Evolutionary conservation across 2,329 filamentous ascomycete genomes (phyloP), one percentile per base, ranked within the genome.

Genomic region (Sporothrix schenckii): DNA sequence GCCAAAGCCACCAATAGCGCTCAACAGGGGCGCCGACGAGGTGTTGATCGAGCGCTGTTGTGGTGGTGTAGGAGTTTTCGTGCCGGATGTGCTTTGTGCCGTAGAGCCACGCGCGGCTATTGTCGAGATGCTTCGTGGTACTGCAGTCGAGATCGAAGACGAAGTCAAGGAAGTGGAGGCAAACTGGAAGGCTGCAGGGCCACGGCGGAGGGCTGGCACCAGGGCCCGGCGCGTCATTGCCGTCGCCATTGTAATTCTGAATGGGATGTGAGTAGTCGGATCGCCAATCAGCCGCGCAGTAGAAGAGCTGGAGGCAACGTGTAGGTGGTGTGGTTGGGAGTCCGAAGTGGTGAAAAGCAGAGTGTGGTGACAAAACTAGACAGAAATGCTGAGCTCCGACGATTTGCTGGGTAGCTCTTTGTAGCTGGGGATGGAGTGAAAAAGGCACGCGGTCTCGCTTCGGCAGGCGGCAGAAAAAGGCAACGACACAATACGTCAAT

Each of bases 1-100:
- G 68, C 69, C 71, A 19, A 71, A 71, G 19, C 75, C 72, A 65
- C 77, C 76, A 68, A 79, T 76, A 56, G 78, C 76, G 34, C 77
- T 75, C 66, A 78, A 73, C 66, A 77, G 72, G 60, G 75, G 72
- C 49, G 74, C 71, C 63, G 68, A 68, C 68, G 70, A 75, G 24
- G 66, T 74, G 71, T 77, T 75, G 69, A 78, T 65, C 10, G 61
- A 72, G 58, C 54, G 70, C 61, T 72, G 74, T 30, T 56, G 60
- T n/a, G 52, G 66, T 58, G 56, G 60, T 30, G 41, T 24, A 14
- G 6, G 4, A 11, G 34, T 24, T 6, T 56, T 21, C 11, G 56
- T 49, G 21, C 68, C 34, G 3, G 56, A 14, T 19, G 61, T 27
- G 41, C 19, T 16, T n/a, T 27, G n/a, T 3, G 65, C 21, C 2